Evolutionary conservation across 441 rosid genomes (phyloP), one percentile per base, ranked within the genome.

Genomic region (Euphorbia celastroides): DNA sequence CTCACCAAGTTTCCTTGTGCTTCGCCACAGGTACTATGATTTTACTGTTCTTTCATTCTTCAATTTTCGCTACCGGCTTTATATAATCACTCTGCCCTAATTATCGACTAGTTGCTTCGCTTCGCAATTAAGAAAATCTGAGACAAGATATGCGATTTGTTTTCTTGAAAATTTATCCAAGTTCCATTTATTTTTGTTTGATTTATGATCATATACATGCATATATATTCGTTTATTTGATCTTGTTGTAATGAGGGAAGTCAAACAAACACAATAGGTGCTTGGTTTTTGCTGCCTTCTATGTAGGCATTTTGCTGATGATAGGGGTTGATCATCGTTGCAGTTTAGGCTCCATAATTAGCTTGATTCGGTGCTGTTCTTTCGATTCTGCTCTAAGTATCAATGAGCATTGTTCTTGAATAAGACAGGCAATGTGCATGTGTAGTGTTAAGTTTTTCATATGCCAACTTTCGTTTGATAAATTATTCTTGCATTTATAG

Each of bases 401-500:
- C n/a, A n/a, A n/a, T n/a, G n/a, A n/a, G n/a, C n/a, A n/a, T n/a
- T n/a, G n/a, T n/a, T n/a, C n/a, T n/a, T n/a, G n/a, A n/a, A n/a
- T 44, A 9, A 34, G 38, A 34, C 38, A 4, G 38, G 19, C 5
- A 5, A 20, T 32, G 25, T 36, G 19, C 17, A 2, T 1, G 54
- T 27, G 38, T 17, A 44, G 14, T 17, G 19, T 7, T 17, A 10
- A 8, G 4, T 12, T 34, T 23, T 26, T 52, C 0, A 10, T 57
- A 19, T 14, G 14, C 1, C 20, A 22, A 7, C 17, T 2, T 6
- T 54, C 10, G n/a, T 23, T 64, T 36, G 60, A 46, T 1, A n/a
- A 50, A 14, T 5, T 27, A 3, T 52, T 23, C 7, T 13, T 44
- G 23, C 41, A 7, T 64, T 51, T n/a, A n/a, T 57, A 78, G 80